A percentile compares a stretch with the other conserved stretches of the same genome.
Evolutionary conservation across 2,329 filamentous ascomycete species (phyloP).

Genomic region (Pestalotiopsis sp.): DNA sequence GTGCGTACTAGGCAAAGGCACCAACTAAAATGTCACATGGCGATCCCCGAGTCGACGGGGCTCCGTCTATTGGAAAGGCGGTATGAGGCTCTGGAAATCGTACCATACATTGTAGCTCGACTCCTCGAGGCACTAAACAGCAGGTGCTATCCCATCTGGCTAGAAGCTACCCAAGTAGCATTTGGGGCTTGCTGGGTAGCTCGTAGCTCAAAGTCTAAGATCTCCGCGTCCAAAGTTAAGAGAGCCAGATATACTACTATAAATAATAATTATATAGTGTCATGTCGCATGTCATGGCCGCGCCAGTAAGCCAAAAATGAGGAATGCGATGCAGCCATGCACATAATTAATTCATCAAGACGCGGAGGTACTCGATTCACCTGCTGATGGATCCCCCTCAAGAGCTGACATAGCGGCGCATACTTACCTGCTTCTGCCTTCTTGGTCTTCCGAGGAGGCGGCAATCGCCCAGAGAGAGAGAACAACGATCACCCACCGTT

Average conservation of each 20-base stretch:
- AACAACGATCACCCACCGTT: background rate
- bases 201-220: background rate
- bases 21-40: background rate
- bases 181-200: too few relatives aligned
- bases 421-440: too few relatives aligned
- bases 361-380: too few relatives aligned
- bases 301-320: too few relatives aligned
- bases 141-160: background rate
- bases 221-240: background rate
- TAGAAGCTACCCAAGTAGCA: too few relatives aligned
- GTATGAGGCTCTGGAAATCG: slow-evolving; percentile 3
- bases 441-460: background rate
- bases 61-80: background rate
- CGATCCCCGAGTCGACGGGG: background rate
- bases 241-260: background rate
- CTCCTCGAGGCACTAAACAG: background rate
- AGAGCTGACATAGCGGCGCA: too few relatives aligned
- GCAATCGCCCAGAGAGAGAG: background rate
- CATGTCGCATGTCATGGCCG: background rate
- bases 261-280: background rate
- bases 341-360: too few relatives aligned
- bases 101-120: background rate
- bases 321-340: too few relatives aligned
- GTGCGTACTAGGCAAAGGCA: background rate
- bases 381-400: too few relatives aligned